A percentile compares a stretch with the other conserved stretches of the same genome.
phyloP scores from a whole-genome alignment of 306 rosid genomes.

The Fagus sylvatica region DNA sequence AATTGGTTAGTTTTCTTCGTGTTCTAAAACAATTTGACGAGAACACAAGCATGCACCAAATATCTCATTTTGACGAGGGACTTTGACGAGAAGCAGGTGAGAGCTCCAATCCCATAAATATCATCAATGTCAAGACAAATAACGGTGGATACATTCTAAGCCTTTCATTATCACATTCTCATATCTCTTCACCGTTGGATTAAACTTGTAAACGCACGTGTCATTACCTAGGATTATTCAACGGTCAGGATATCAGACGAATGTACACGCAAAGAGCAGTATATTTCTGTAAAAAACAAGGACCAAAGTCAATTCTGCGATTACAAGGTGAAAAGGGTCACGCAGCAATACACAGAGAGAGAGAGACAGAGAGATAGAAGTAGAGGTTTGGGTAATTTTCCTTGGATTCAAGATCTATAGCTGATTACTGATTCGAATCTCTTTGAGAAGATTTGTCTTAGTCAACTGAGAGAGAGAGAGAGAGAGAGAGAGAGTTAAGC shows the following conservation, averaged over 20 bases:
- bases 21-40: too few species aligned
- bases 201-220: constrained; percentile 6
- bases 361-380: constrained; percentile 12
- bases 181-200: neutral
- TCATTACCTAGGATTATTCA: constrained; percentile 1
- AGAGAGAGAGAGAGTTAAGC: constrained; percentile 11
- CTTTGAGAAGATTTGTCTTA: constrained; percentile 18
- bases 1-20: too few species aligned
- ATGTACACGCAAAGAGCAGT: constrained; percentile 12
- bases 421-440: constrained; percentile 21
- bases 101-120: neutral
- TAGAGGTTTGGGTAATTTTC: constrained; percentile 22
- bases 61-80: neutral
- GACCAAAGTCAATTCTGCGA: constrained; percentile 48
- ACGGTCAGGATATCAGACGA: constrained; percentile 40
- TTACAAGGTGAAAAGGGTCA: constrained; percentile 12
- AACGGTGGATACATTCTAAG: too few species aligned
- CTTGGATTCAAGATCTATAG: constrained; percentile 44
- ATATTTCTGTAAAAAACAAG: neutral
- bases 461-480: constrained; percentile 23
- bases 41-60: too few species aligned
- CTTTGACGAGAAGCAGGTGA: neutral
- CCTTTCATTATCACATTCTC: neutral
- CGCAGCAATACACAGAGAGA: neutral
- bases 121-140: neutral